Base-by-base conservation (phyloP, 306 rosid species). In the Inga leiocalycina region DNA sequence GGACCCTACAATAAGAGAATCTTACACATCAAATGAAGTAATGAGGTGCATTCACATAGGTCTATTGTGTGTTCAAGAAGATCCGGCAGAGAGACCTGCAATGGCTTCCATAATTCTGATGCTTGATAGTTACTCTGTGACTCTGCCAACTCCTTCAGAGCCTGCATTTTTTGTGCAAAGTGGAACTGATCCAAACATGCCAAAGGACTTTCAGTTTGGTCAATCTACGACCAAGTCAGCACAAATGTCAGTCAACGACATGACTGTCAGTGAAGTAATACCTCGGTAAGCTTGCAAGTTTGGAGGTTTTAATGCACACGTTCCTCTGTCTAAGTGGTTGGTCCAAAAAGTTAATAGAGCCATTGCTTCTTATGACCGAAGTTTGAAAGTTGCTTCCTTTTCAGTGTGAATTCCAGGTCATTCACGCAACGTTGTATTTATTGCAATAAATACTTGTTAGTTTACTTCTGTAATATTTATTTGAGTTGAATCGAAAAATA, bases 281-380 rank as follows among this genome's bases (percentile, higher is more conserved):
- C 87, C 84, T 67, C 37, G 87, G 62, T 84, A 80, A 48, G 71
- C 35, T 48, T 57, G 71, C 35, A 74, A 30, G 41, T 32, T 16
- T 10, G 1, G 17, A 41, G 49, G 13, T 20, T 70, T 70, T n/a
- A 20, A 19, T 19, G 74, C 32, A 9, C 5, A 9, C 1, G 22
- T 54, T 17, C 61, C 61, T 54, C n/a, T 54, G 22, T 17, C 24
- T 54, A 17, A 54, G 61, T 54, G 61, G 61, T 54, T 54, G n/a
- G 8, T 54, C 8, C 57, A 57, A 41, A 48, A 15, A 61, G 6
- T 69, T 37, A 32, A 51, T 3, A 70, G 74, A 69, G 49, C 27
- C 54, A 19, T 49, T 27, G 75, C 59, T 72, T 78, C 17, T 6
- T 30, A 16, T 24, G 44, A 57, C 8, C 9, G 12, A 12, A 66